Conservation (phyloP, 1,284 basidiomycete genomes). For the Anthracocystis setariae region DNA sequence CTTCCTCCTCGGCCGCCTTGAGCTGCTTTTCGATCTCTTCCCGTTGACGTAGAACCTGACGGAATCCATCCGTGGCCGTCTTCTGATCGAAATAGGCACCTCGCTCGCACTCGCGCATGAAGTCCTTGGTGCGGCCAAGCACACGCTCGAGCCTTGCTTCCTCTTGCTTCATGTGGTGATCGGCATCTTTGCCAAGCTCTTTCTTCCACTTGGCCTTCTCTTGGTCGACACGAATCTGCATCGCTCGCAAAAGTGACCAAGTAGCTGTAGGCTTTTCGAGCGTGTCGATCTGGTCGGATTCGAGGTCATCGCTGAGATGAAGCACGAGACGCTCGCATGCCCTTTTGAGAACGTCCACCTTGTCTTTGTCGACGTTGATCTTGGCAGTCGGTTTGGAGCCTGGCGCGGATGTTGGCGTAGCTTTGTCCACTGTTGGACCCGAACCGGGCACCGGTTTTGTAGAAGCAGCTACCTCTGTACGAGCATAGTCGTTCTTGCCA, state of each 20-base stretch:
- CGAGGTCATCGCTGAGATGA: slow-evolving; percentile 34
- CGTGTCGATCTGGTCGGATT: slow-evolving; percentile 49
- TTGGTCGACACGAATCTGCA: slow-evolving; percentile 60
- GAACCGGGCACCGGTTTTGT: slow-evolving; percentile 22
- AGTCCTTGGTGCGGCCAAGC: slow-evolving; percentile 44
- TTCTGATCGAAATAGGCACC: slow-evolving; percentile 54
- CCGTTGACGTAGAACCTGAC: slow-evolving; percentile 55
- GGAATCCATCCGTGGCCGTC: slow-evolving; percentile 47
- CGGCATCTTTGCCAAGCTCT: slow-evolving; percentile 39
- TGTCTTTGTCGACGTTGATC: slow-evolving; percentile 18
- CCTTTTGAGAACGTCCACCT: slow-evolving; percentile 24
- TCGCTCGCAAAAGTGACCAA: slow-evolving; percentile 52
- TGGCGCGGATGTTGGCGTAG: slow-evolving; percentile 3
- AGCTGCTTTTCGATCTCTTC: slow-evolving; percentile 46
- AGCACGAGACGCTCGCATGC: slow-evolving; percentile 21
- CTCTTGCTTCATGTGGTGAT: slow-evolving; percentile 28
- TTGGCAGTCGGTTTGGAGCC: neutral
- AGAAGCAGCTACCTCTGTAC: slow-evolving; percentile 10
- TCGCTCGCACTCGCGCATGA: slow-evolving; percentile 59
- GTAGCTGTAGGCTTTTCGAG: slow-evolving; percentile 59
- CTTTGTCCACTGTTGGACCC: slow-evolving; percentile 8
- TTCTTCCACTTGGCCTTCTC: slow-evolving; percentile 53
- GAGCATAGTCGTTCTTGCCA: slow-evolving; percentile 34
- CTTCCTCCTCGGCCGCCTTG: slow-evolving; percentile 42
- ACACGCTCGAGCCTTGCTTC: slow-evolving; percentile 41